Evolutionary conservation across 2,329 filamentous ascomycete species (phyloP).

Genomic region (Xylaria sp.): DNA sequence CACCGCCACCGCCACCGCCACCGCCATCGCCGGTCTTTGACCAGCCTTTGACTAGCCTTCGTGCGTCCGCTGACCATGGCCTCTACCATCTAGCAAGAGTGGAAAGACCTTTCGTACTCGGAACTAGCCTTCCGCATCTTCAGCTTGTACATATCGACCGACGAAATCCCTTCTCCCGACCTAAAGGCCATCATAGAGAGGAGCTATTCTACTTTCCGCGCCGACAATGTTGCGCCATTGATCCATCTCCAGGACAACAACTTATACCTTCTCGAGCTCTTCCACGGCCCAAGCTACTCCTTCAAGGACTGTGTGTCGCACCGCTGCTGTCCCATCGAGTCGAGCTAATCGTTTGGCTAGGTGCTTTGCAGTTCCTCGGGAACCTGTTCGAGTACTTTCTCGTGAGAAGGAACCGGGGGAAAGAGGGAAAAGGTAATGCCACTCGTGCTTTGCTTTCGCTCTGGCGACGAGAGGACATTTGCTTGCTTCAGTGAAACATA

Average conservation of each 20-base stretch:
- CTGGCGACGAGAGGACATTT: neutral
- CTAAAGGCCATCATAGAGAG: slow-evolving; percentile 84
- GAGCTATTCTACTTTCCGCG: slow-evolving; percentile 91
- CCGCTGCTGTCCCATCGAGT: neutral
- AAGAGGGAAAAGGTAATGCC: slow-evolving; percentile 60
- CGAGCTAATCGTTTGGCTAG: slow-evolving; percentile 28
- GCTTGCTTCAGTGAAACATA: too few species aligned
- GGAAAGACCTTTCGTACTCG: slow-evolving; percentile 82
- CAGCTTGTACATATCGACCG: slow-evolving; percentile 84
- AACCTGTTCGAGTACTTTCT: slow-evolving; percentile 95
- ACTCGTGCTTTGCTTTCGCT: neutral
- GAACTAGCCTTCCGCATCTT: slow-evolving; percentile 88
- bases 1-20: neutral
- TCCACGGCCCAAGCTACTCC: slow-evolving; percentile 94
- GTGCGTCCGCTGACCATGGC: too few species aligned
- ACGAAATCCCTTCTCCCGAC: slow-evolving; percentile 83
- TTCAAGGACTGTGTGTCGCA: slow-evolving; percentile 81
- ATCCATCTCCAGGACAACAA: slow-evolving; percentile 81
- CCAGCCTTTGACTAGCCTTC: too few species aligned
- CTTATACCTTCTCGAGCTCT: slow-evolving; percentile 89
- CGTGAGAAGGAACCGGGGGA: slow-evolving; percentile 76
- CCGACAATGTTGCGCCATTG: slow-evolving; percentile 80
- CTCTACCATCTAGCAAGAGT: slow-evolving; percentile 74
- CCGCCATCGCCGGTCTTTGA: neutral
- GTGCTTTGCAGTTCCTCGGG: slow-evolving; percentile 89